Evolutionary conservation across 2,329 filamentous ascomycete species (phyloP).

Genomic region (Cladorrhinum sp.): DNA sequence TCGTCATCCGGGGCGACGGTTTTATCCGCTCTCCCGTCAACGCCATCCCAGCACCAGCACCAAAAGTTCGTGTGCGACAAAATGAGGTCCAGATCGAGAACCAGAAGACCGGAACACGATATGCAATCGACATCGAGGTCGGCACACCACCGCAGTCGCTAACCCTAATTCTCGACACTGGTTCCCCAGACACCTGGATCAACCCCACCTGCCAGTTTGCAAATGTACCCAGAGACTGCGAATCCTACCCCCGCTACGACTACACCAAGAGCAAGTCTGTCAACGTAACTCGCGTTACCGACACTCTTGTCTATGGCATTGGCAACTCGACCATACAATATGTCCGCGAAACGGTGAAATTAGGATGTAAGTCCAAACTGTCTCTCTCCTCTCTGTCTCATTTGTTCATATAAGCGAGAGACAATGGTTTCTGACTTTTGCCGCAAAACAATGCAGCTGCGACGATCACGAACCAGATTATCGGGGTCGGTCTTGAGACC

Average conservation of each 20-base stretch:
- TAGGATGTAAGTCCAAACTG: conserved; percentile 38
- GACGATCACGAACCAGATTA: conserved; percentile 45
- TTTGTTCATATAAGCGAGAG: not conserved
- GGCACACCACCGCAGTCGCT: conserved; percentile 48
- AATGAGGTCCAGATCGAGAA: conserved; percentile 20
- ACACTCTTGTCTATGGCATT: conserved; percentile 40
- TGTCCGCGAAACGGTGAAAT: conserved; percentile 44
- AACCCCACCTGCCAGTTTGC: conserved; percentile 46
- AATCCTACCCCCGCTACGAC: conserved; percentile 43
- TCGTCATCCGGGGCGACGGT: conserved; percentile 19
- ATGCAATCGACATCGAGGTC: conserved; percentile 31
- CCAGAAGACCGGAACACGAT: conserved; percentile 21
- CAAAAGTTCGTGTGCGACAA: conserved; percentile 20
- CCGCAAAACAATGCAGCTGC: conserved; percentile 29
- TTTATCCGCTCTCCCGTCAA: conserved; percentile 22
- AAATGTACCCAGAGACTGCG: conserved; percentile 38
- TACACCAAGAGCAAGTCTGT: conserved; percentile 41
- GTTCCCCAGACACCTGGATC: conserved; percentile 55
- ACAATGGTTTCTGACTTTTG: not conserved
- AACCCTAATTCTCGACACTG: conserved; percentile 51
- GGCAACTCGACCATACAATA: conserved; percentile 43
- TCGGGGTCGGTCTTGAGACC: conserved; percentile 46
- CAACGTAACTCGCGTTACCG: conserved; percentile 35
- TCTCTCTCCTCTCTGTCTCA: not conserved
- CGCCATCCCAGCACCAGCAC: conserved; percentile 8